Base-by-base conservation (phyloP, 371 early-diverging fungal genomes). In the Nematocida displodere region DNA sequence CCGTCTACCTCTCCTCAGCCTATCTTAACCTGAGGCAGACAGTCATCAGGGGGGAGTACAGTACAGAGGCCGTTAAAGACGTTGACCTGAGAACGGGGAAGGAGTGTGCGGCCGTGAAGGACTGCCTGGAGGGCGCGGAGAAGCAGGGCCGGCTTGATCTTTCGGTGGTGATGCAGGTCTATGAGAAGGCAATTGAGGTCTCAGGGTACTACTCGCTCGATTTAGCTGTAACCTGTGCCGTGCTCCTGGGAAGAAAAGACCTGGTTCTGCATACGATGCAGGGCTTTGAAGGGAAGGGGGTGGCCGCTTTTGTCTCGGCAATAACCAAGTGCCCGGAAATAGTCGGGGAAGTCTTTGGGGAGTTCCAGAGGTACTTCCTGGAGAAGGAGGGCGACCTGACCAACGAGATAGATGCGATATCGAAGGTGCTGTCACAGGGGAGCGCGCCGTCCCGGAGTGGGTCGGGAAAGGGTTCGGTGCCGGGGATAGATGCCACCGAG, bases 271-370 rank as follows among this genome's bases (percentile, higher is more conserved):
- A 40, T 20, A 20, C 75, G 1, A 42, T 71, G 15, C 48, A 71
- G 44, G 62, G 47, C 62, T 71, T 71, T 28, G 20, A 42, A 71
- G 75, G 62, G 31, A 62, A 62, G 26, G 75, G 75, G 13, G 29
- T 71, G 13, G 62, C 56, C 22, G 75, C 75, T 2, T 71, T 71
- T 50, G 56, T 71, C n/a, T 42, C 68, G 20, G 44, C 56, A 4
- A 37, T 62, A 5, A 31, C 36, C n/a, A 59, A 62, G 62, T 71
- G 75, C 31, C 59, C 40, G 3, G 40, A 39, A 20, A 24, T 61
- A 8, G 50, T 61, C 3, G 20, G 11, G 11, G 50, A 62, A 37
- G 36, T 71, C 7, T 71, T 71, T 62, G 46, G n/a, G n/a, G 31
- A 50, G 49, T 71, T 71, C 33, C 40, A 52, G 37, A 2, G 17